These are phyloP conservation scores for Phytophthora boehmeriae DNA, from an alignment of 352 stramenopile species.

Conservation along the genomic window DNA sequence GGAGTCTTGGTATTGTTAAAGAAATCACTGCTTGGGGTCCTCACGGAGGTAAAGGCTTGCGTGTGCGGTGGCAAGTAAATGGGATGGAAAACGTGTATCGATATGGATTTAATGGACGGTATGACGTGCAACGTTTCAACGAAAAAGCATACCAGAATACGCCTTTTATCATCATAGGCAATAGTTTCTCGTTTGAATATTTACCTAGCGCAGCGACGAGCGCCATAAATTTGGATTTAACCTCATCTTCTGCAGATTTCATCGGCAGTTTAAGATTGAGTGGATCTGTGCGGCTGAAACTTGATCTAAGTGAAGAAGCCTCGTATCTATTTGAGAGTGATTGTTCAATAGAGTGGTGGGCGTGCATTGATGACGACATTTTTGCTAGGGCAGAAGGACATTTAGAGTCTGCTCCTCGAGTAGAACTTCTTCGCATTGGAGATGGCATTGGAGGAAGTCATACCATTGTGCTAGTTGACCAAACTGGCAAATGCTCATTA, in stretches of 20 bases:
- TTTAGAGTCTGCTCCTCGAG: not conserved
- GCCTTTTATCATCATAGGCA: slow-evolving; percentile 56
- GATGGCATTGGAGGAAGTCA: not conserved
- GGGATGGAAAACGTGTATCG: slow-evolving; percentile 57
- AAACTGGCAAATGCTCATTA: slow-evolving; percentile 17
- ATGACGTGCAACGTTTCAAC: slow-evolving; percentile 57
- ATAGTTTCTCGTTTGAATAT: slow-evolving; percentile 48
- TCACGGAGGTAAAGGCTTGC: slow-evolving; percentile 56
- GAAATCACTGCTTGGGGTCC: slow-evolving; percentile 58
- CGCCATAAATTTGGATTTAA: slow-evolving; percentile 16
- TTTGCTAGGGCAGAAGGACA: slow-evolving; percentile 5
- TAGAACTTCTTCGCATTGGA: slow-evolving; percentile 39
- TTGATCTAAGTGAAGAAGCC: slow-evolving; percentile 20
- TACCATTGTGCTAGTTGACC: slow-evolving; percentile 27
- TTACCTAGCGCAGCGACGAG: slow-evolving; percentile 13
- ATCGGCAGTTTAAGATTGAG: slow-evolving; percentile 33
- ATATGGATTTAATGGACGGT: slow-evolving; percentile 60
- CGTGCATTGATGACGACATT: slow-evolving; percentile 26
- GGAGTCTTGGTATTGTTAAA: slow-evolving; percentile 59
- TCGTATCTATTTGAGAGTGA: slow-evolving; percentile 35
- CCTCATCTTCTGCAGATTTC: slow-evolving; percentile 14
- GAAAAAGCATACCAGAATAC: slow-evolving; percentile 19
- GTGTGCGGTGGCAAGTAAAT: slow-evolving; percentile 57
- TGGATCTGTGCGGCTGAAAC: slow-evolving; percentile 36
- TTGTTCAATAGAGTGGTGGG: slow-evolving; percentile 64